These are phyloP conservation scores for Dactylorhiza incarnata DNA, from an alignment of 106 monocot species.

Conservation along the genomic window DNA sequence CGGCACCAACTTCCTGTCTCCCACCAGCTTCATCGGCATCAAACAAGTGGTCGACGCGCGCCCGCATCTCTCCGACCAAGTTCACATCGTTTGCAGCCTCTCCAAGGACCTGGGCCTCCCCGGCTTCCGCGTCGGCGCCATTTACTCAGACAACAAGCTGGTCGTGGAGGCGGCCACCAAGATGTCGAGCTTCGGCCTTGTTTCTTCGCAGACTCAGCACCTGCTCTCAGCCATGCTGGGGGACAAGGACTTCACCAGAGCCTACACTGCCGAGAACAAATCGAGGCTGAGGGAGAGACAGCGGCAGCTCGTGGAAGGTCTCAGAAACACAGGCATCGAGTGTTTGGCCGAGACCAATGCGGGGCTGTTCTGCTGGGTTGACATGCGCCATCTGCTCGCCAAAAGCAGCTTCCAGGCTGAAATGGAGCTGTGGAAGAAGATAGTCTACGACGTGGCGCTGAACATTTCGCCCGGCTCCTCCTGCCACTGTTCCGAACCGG, in stretches of 20 bases:
- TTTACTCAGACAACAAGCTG: constrained; percentile 49
- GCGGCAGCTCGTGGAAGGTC: constrained; percentile 35
- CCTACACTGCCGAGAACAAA: constrained; percentile 59
- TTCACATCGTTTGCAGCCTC: constrained; percentile 82
- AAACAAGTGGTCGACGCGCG: constrained; percentile 17
- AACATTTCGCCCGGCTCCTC: constrained; percentile 85
- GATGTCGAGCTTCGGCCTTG: constrained; percentile 92
- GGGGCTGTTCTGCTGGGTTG: constrained; percentile 84
- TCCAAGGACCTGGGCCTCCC: constrained; percentile 96
- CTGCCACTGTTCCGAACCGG: constrained; percentile 80
- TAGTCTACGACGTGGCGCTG: constrained; percentile 61
- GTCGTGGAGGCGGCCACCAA: constrained; percentile 67
- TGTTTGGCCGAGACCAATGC: constrained; percentile 77
- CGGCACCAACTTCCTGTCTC: constrained; percentile 49
- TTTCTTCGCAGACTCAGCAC: constrained; percentile 90
- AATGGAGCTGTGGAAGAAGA: constrained; percentile 82
- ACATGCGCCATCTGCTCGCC: constrained; percentile 61
- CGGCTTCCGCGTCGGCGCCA: constrained; percentile 79
- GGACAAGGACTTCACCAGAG: constrained; percentile 48
- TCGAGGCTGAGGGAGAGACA: constrained; percentile 48
- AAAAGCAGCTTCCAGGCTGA: constrained; percentile 39
- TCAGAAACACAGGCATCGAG: constrained; percentile 29
- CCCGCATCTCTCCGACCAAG: constrained; percentile 16
- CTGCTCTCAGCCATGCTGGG: constrained; percentile 59
- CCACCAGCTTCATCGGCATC: constrained; percentile 41